phyloP scores from a whole-genome alignment of 192 early-diverging fungal genomes.

The Neocallimastix lanati region DNA sequence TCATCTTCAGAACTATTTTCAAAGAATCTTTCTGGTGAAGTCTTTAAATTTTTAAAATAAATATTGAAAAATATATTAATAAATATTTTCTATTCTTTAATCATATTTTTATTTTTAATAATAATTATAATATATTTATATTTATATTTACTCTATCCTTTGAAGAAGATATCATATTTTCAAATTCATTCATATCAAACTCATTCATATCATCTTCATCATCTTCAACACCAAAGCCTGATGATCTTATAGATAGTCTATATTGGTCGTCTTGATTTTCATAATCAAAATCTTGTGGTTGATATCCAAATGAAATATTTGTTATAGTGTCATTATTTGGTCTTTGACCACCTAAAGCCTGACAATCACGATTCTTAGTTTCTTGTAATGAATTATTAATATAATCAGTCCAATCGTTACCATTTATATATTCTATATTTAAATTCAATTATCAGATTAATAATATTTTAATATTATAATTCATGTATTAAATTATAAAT shows the following conservation, averaged over 20 bases:
- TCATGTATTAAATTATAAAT: too few relatives aligned
- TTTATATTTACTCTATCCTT: not conserved
- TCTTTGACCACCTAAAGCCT: not conserved
- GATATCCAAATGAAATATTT: not conserved
- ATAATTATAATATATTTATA: too few relatives aligned
- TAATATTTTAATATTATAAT: too few relatives aligned
- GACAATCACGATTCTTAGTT: not conserved
- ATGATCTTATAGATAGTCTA: not conserved
- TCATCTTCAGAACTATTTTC: not conserved
- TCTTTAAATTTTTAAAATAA: not conserved
- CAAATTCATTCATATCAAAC: not conserved
- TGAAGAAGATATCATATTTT: not conserved
- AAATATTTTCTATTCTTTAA: too few relatives aligned
- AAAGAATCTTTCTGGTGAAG: not conserved
- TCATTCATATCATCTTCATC: not conserved
- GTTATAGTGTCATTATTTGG: not conserved
- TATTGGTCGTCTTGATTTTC: not conserved
- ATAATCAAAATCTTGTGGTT: not conserved
- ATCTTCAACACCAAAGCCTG: not conserved
- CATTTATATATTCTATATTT: not conserved
- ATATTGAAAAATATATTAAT: too few relatives aligned
- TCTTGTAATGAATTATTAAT: not conserved
- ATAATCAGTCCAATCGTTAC: not conserved
- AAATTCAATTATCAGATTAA: too few relatives aligned
- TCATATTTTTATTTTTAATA: too few relatives aligned